phyloP scores from a whole-genome alignment of 225 moss, liverwort and hornwort species.

The Climacium dendroides region DNA sequence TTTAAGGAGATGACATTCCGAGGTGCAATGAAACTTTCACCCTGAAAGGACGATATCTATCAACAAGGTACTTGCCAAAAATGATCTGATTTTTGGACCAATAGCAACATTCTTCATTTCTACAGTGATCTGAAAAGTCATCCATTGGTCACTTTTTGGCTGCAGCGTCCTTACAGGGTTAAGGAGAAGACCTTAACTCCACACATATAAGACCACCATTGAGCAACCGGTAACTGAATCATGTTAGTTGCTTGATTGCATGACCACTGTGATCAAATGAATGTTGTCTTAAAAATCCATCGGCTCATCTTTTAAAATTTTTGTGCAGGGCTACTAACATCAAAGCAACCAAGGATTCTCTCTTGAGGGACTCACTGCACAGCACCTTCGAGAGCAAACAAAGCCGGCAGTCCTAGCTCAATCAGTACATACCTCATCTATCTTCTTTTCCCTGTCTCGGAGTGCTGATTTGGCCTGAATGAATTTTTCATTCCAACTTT shows the following conservation, averaged over 20 bases:
- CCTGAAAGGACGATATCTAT: neutral
- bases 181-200: neutral
- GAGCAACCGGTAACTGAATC: neutral
- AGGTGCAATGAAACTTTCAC: neutral
- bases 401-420: neutral
- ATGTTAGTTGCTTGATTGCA: neutral
- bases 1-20: neutral
- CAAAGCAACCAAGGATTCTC: neutral
- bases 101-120: neutral
- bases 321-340: neutral
- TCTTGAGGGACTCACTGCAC: neutral
- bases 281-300: neutral
- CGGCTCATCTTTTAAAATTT: neutral
- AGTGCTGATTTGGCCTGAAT: conserved; percentile 81
- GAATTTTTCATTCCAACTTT: conserved; percentile 88
- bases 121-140: neutral
- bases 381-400: neutral
- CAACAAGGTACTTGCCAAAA: neutral
- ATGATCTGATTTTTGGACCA: neutral
- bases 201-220: neutral
- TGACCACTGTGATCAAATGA: neutral
- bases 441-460: conserved; percentile 78
- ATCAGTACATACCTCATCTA: conserved; percentile 63
- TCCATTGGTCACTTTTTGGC: neutral
- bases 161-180: neutral